Base-by-base conservation (phyloP, 1,284 basidiomycete species). In the Papiliotrema terrestris region DNA sequence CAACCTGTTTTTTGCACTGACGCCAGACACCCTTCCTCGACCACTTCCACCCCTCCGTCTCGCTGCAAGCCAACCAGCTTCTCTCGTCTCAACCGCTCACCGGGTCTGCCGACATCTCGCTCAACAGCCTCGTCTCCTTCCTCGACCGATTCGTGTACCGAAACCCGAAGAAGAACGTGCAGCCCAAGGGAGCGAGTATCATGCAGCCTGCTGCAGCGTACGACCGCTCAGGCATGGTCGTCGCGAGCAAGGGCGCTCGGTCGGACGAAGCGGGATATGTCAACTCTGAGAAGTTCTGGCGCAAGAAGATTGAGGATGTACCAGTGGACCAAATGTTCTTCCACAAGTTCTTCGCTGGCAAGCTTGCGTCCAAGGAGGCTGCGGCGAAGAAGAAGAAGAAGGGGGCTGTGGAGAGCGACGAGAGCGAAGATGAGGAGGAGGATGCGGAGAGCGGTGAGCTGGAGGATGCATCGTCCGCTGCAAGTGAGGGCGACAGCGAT, bases 51-150 rank as follows among this genome's bases (percentile, higher is more conserved):
- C 96, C 95, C 0, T 86, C 92, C 0, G 82, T 98, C 19, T 84
- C 89, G 0, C 83, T 96, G 1, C 90, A 96, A 65, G 88, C 93
- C 0, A 83, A 81, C 8, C 88, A 94, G 71, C 83, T 99, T 5
- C 80, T 98, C 45, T 71, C 79, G 1, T 84, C 83, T 3, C 80
- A 78, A 26, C 74, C 75, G 5, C 68, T 97, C 35, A 90, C 89
- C 0, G 87, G 89, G 19, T 87, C 84, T 8, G 83, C 91, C 0
- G 94, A 98, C 73, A 86, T 98, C 51, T 87, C 89, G 11, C 85
- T 93, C 55, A 93, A 97, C 79, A 95, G 93, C 0, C 83, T 98
- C 19, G 86, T 90, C 1, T 91, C 91, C 66, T 95, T 96, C 82
- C 81, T 95, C 35, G 92, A 95, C 68, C 80, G 84, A 25, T 87